A percentile compares a stretch with the other conserved stretches of the same genome.
These are phyloP conservation scores for Tetracentron sinense DNA, from an alignment of 164 flowering plant genomes.

Conservation along the genomic window DNA sequence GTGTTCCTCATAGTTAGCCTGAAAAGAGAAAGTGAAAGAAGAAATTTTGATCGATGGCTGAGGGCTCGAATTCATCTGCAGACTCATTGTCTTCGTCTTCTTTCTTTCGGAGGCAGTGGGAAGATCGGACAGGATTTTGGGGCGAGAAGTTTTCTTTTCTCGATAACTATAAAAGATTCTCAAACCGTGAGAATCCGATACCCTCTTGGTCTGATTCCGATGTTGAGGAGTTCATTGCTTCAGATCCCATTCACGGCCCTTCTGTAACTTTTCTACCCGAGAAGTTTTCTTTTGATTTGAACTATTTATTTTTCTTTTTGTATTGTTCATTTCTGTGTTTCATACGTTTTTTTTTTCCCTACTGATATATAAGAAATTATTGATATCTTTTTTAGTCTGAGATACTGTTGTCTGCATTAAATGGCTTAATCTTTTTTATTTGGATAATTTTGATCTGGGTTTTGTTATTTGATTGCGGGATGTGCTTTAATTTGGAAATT, in stretches of 20 bases:
- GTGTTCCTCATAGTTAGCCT: too few relatives aligned
- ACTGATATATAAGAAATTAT: too few relatives aligned
- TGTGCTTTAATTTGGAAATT: too few relatives aligned
- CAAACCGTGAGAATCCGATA: conserved; percentile 48
- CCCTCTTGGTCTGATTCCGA: conserved; percentile 71
- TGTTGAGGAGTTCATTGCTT: conserved; percentile 73
- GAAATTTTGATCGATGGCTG: conserved; percentile 1
- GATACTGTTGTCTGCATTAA: too few relatives aligned
- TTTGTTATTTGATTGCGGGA: too few relatives aligned
- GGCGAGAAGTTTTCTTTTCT: conserved; percentile 50
- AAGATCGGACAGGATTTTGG: conserved; percentile 51
- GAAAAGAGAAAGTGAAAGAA: not conserved
- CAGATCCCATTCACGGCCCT: conserved; percentile 85
- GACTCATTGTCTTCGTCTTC: conserved; percentile 4
- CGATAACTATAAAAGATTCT: conserved; percentile 43
- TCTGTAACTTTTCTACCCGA: conserved; percentile 31
- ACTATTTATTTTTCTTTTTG: too few relatives aligned
- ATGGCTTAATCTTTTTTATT: too few relatives aligned
- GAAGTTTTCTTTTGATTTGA: too few relatives aligned
- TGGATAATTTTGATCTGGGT: too few relatives aligned
- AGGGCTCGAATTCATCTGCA: conserved; percentile 3
- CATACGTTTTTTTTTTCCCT: too few relatives aligned
- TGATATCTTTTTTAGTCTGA: too few relatives aligned
- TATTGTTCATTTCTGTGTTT: too few relatives aligned
- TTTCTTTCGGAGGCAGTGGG: conserved; percentile 16